phyloP scores from a whole-genome alignment of 116 monocot species.

The Zostera marina region DNA sequence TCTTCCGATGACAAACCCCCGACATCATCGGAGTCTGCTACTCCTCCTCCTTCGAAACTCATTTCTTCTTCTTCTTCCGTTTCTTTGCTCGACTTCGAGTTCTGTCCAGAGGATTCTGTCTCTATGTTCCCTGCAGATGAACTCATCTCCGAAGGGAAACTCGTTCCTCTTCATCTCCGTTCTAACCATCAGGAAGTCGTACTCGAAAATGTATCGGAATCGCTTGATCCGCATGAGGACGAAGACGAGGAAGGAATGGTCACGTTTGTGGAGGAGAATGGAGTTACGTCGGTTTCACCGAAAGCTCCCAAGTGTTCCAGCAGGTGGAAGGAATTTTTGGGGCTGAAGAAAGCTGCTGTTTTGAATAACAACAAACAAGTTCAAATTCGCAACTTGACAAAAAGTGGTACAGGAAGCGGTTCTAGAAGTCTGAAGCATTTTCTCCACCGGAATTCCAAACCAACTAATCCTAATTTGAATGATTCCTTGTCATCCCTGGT shows the following conservation, averaged over 20 bases:
- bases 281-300: slow-evolving; percentile 43
- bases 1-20: not conserved
- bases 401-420: not conserved
- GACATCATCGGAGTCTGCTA: not conserved
- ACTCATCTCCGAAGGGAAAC: slow-evolving; percentile 71
- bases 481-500: not conserved
- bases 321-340: slow-evolving; percentile 52
- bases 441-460: slow-evolving; percentile 2
- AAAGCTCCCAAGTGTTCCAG: slow-evolving; percentile 60
- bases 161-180: slow-evolving; percentile 44
- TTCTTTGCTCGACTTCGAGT: slow-evolving; percentile 45
- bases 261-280: slow-evolving; percentile 6
- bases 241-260: slow-evolving; percentile 2
- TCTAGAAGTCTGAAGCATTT: slow-evolving; percentile 1
- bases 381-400: not conserved
- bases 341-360: slow-evolving; percentile 17
- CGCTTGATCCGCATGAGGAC: not conserved
- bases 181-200: not conserved
- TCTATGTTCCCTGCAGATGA: slow-evolving; percentile 71
- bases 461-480: not conserved
- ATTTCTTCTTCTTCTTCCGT: not conserved
- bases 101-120: slow-evolving; percentile 33
- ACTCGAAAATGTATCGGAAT: not conserved
- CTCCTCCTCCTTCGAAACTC: slow-evolving; percentile 4
- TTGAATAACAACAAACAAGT: slow-evolving; percentile 1